These are phyloP conservation scores for Parastagonospora nodorum DNA, from an alignment of 2,329 filamentous ascomycete genomes.

Conservation along the genomic window DNA sequence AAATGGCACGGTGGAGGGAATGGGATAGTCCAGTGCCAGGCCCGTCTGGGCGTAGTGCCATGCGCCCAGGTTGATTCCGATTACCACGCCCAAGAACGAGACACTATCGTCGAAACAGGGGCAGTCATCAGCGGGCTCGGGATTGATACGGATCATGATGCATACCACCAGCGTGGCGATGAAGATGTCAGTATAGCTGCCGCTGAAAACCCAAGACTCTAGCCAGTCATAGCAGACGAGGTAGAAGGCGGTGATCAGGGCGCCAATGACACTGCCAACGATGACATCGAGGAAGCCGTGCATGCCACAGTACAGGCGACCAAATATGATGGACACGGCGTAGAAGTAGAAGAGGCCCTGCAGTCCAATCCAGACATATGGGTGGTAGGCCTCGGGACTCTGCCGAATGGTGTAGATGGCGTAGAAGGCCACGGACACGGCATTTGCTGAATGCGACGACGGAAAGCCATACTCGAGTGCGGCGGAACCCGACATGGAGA, in stretches of 20 bases:
- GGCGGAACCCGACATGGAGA: constrained; percentile 96
- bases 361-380: constrained; percentile 64
- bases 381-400: constrained; percentile 65
- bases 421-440: constrained; percentile 90
- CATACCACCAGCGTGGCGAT: constrained; percentile 70
- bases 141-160: constrained; percentile 83
- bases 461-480: constrained; percentile 97
- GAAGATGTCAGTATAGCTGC: constrained; percentile 64
- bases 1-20: constrained; percentile 67
- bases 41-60: constrained; percentile 76
- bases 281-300: constrained; percentile 94
- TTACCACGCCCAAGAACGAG: constrained; percentile 86
- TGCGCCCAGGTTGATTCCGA: constrained; percentile 79
- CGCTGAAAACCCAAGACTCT: constrained; percentile 69
- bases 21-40: constrained; percentile 58
- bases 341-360: constrained; percentile 81
- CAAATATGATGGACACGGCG: constrained; percentile 84
- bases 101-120: constrained; percentile 97
- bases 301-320: constrained; percentile 96
- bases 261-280: constrained; percentile 78
- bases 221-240: constrained; percentile 62
- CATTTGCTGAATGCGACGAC: constrained; percentile 95
- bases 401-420: constrained; percentile 72
- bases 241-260: constrained; percentile 62
- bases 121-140: constrained; percentile 94